Percentiles rank a stretch among this genome's conserved stretches.
Evolutionary conservation across 139 green algal genomes (phyloP).

Genomic region (Eudorina sp.): DNA sequence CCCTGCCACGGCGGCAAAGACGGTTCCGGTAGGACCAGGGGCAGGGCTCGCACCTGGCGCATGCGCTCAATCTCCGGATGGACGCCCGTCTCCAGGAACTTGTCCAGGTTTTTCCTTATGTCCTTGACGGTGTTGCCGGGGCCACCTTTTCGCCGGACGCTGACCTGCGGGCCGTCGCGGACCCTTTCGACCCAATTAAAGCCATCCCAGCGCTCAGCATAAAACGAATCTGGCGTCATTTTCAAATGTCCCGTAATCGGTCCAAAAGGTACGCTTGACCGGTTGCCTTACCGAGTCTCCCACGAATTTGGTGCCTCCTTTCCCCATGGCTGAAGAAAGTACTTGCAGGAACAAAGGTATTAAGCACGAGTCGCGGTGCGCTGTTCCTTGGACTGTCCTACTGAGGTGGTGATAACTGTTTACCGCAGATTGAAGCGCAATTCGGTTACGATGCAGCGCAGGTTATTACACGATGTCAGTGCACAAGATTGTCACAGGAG

Average conservation of each 20-base stretch:
- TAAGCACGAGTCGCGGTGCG: too few species aligned
- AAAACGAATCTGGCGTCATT: background rate
- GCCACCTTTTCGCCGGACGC: background rate
- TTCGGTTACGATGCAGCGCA: too few species aligned
- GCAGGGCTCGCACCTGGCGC: conserved; percentile 35
- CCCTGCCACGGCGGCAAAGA: too few species aligned
- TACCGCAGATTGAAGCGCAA: too few species aligned
- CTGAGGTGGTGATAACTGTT: too few species aligned
- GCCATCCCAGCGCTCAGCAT: background rate
- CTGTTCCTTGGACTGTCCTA: too few species aligned
- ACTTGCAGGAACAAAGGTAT: background rate
- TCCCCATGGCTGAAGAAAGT: conserved; percentile 31
- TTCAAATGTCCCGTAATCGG: background rate
- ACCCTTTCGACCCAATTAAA: background rate
- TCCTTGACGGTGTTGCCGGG: conserved; percentile 19
- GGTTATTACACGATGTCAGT: too few species aligned
- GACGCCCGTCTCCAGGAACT: conserved; percentile 63
- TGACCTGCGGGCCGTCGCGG: background rate
- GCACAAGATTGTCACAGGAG: too few species aligned
- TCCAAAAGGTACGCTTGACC: too few species aligned
- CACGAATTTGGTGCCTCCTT: conserved; percentile 56
- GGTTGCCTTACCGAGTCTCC: conserved; percentile 33
- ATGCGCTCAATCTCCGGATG: conserved; percentile 53
- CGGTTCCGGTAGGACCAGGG: too few species aligned
- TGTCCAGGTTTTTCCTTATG: conserved; percentile 57